A percentile compares a stretch with the other conserved stretches of the same genome.
Conservation (phyloP, 371 early-diverging fungal species). For the Syncephalastrum sp. region DNA sequence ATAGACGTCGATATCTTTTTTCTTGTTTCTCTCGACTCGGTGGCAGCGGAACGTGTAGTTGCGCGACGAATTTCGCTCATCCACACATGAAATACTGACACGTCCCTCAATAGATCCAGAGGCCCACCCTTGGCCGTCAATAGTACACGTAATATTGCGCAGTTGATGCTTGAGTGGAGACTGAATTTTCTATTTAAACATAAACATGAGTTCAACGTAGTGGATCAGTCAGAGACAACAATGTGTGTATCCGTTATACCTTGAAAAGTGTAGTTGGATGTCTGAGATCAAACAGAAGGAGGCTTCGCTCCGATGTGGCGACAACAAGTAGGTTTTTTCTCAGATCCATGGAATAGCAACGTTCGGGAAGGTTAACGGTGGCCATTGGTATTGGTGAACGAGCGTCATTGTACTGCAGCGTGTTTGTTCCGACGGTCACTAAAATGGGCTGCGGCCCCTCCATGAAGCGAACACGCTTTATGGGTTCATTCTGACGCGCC, state of each 20-base stretch:
- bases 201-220: no score
- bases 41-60: conserved; percentile 95
- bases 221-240: no score
- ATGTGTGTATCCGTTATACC: conserved; percentile 19
- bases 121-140: conserved; percentile 78
- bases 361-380: conserved; percentile 78
- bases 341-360: conserved; percentile 88
- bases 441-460: conserved; percentile 66
- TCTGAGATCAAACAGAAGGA: conserved; percentile 74
- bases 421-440: conserved; percentile 97
- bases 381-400: conserved; percentile 73
- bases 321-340: conserved; percentile 42
- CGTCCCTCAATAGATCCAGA: conserved; percentile 92
- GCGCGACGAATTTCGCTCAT: conserved; percentile 67
- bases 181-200: conserved; percentile 17
- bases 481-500: conserved; percentile 78
- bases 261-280: conserved; percentile 80
- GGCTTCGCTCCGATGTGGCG: conserved; percentile 59
- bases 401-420: conserved; percentile 89
- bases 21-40: conserved; percentile 65
- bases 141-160: conserved; percentile 74
- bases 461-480: conserved; percentile 71
- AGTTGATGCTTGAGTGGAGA: conserved; percentile 81
- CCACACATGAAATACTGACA: conserved; percentile 85
- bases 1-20: conserved; percentile 46